Evolutionary conservation across 2,329 filamentous ascomycete species (phyloP), one percentile per base, ranked within the genome.

Genomic region (Alternaria gansuensis): DNA sequence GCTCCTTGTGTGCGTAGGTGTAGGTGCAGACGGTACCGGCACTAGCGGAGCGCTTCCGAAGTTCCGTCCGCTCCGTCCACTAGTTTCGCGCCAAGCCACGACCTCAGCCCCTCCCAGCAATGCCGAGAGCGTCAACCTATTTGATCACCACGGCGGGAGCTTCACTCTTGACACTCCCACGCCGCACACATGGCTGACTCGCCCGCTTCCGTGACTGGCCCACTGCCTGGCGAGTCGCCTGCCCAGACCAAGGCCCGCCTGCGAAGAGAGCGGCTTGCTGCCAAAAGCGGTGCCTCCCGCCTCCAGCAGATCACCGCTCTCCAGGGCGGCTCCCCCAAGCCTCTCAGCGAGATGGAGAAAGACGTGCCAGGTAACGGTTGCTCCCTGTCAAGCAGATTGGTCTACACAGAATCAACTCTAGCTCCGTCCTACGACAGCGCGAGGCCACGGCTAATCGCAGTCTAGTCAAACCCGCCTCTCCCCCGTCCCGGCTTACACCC

Each of bases 181-280:
- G 29, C 49, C 36, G 17, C 37, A 37, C 36, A 23, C 60, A 75
- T 74, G 73, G 69, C 69, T 11, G 71, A 75, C 37, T 46, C 68
- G 17, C 45, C 71, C 28, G 60, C 67, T 26, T 33, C 69, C 21
- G 34, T 67, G 28, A 57, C 66, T 4, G 63, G 54, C 11, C 53
- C 67, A n/a, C 28, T 61, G 3, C 61, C 69, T 7, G 61, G 51
- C 41, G 74, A 77, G 59, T 79, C 81, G 7, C 77, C 81, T 2
- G 78, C 77, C 10, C 82, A 84, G 68, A 69, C 77, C 57, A 88
- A 92, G 77, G 88, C 89, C 36, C 87, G 90, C 45, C 82, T 92
- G 57, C 89, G 91, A 67, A 91, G 92, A 77, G 90, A 93, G 76
- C 87, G 90, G 37, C 85, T 91, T 48, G 89, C 92, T 75, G 90